Percentiles rank a stretch among this genome's conserved stretches.
phyloP scores from a whole-genome alignment of 495 filamentous ascomycete genomes.

The Chlorociboria aeruginascens region DNA sequence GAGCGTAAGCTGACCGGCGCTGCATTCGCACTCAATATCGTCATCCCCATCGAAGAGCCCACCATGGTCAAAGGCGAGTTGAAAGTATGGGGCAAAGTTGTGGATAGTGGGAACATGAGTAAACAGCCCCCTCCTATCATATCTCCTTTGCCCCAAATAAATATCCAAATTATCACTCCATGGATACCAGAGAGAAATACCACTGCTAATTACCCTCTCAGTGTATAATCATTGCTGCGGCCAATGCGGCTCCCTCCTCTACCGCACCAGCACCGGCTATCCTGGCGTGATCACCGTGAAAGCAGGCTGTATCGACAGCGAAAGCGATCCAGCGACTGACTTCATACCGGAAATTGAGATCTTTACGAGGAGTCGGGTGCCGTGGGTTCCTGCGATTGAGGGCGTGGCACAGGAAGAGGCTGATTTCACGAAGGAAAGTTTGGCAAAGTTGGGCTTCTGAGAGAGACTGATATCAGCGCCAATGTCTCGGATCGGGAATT shows the following conservation, averaged over 20 bases:
- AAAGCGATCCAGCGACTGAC: constrained; percentile 1
- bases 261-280: constrained; percentile 8
- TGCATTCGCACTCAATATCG: constrained; percentile 13
- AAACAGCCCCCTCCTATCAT: too few species aligned
- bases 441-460: too few species aligned
- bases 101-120: constrained; percentile 4
- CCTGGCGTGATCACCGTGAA: constrained; percentile 8
- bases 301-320: constrained; percentile 11
- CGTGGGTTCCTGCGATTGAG: constrained; percentile 9
- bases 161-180: too few species aligned
- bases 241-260: constrained; percentile 7
- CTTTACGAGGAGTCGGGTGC: constrained; percentile 8
- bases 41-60: not conserved
- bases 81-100: constrained; percentile 1
- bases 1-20: constrained; percentile 14
- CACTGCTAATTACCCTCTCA: too few species aligned
- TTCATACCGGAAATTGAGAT: constrained; percentile 11
- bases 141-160: too few species aligned
- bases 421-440: constrained; percentile 1
- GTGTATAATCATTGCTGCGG: constrained; percentile 9
- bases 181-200: too few species aligned
- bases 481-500: too few species aligned
- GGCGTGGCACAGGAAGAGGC: constrained; percentile 2
- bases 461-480: too few species aligned
- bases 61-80: constrained; percentile 4